A percentile compares a stretch with the other conserved stretches of the same genome.
Conservation (phyloP, 345 rosid species). For the Lepidium sativum region DNA sequence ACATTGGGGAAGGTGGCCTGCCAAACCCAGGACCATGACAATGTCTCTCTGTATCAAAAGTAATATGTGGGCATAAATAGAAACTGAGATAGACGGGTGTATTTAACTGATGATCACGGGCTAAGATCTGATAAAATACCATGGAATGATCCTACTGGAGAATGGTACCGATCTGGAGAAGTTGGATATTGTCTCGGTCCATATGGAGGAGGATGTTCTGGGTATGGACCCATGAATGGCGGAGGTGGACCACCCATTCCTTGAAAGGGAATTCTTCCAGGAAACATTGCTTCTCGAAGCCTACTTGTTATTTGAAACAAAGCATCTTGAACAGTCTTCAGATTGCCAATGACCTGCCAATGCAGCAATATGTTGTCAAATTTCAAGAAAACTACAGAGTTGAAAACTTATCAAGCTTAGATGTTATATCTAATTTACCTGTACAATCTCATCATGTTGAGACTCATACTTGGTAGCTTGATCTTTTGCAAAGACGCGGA, state of each 20-base stretch:
- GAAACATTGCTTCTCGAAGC: constrained; percentile 58
- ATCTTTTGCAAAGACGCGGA: constrained; percentile 57
- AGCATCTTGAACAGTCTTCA: constrained; percentile 68
- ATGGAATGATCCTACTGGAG: constrained; percentile 48
- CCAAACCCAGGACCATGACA: constrained; percentile 66
- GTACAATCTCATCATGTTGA: constrained; percentile 62
- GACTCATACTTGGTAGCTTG: constrained; percentile 45
- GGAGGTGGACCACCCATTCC: constrained; percentile 42
- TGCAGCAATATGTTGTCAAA: not conserved
- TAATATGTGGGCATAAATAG: constrained; percentile 24
- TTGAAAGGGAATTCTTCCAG: constrained; percentile 39
- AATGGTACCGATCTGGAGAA: constrained; percentile 53
- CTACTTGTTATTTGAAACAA: constrained; percentile 67
- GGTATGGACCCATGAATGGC: constrained; percentile 50
- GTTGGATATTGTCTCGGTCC: constrained; percentile 60
- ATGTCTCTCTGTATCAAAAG: constrained; percentile 44
- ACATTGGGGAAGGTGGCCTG: constrained; percentile 60
- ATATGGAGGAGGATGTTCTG: constrained; percentile 60
- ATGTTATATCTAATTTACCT: constrained; percentile 34
- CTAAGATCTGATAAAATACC: constrained; percentile 33
- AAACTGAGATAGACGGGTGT: constrained; percentile 23
- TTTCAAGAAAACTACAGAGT: not conserved
- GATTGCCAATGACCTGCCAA: constrained; percentile 59
- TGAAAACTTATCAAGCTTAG: not conserved
- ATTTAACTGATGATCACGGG: constrained; percentile 34